Percentiles rank a stretch among this genome's conserved stretches.
phyloP scores from a whole-genome alignment of 2,329 filamentous ascomycete genomes.

The Diaporthe capsici region DNA sequence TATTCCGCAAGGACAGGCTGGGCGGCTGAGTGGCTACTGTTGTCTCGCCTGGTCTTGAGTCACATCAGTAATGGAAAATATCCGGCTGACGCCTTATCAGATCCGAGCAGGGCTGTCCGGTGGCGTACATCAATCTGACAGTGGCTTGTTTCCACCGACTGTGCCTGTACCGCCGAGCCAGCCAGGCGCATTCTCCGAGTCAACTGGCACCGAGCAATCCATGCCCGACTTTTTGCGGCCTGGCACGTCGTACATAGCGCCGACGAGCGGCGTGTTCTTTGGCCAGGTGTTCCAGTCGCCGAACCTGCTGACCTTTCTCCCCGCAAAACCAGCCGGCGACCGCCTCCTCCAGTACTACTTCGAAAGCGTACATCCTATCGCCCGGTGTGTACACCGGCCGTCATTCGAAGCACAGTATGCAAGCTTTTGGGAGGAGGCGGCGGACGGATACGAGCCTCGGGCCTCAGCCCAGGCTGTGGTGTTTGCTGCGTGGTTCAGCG shows the following conservation, averaged over 20 bases:
- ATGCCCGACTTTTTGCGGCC: slow-evolving; percentile 73
- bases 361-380: slow-evolving; percentile 76
- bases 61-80: background rate
- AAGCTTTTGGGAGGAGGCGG: slow-evolving; percentile 75
- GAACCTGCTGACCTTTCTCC: slow-evolving; percentile 72
- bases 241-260: slow-evolving; percentile 75
- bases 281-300: slow-evolving; percentile 63
- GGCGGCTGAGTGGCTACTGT: background rate
- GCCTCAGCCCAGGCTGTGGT: slow-evolving; percentile 77
- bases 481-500: slow-evolving; percentile 79
- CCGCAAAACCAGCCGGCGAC: slow-evolving; percentile 70
- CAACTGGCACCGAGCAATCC: slow-evolving; percentile 47
- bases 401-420: slow-evolving; percentile 76
- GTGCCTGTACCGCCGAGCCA: slow-evolving; percentile 42
- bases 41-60: background rate
- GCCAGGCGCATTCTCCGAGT: slow-evolving; percentile 35
- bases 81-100: slow-evolving; percentile 43
- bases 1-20: background rate
- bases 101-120: slow-evolving; percentile 53
- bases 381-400: slow-evolving; percentile 76
- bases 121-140: slow-evolving; percentile 39
- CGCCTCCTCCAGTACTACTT: slow-evolving; percentile 78
- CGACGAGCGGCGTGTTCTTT: slow-evolving; percentile 78
- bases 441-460: slow-evolving; percentile 71
- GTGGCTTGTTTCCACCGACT: slow-evolving; percentile 39